These are phyloP conservation scores for Aciculoconidium aculeatum DNA, from an alignment of 805 yeast genomes.

Conservation along the genomic window DNA sequence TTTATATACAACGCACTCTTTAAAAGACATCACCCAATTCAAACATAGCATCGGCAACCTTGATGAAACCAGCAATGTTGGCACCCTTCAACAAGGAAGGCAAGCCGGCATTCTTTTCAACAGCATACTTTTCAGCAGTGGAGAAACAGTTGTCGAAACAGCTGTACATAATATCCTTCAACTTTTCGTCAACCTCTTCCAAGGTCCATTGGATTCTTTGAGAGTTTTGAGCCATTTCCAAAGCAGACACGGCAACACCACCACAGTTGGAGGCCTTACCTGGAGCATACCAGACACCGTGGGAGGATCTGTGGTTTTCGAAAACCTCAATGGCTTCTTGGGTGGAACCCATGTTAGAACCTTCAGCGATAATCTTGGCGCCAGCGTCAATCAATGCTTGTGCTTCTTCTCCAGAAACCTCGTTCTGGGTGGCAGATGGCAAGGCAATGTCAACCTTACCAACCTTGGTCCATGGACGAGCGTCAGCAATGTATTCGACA, in stretches of 20 bases:
- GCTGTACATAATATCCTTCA: constrained; percentile 87
- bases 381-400: constrained; percentile 90
- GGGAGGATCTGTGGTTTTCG: constrained; percentile 65
- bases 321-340: constrained; percentile 94
- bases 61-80: constrained; percentile 97
- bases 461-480: constrained; percentile 92
- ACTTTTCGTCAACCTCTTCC: constrained; percentile 87
- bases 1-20: too few species aligned
- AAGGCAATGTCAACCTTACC: constrained; percentile 92
- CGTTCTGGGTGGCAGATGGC: constrained; percentile 98
- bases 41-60: constrained; percentile 98
- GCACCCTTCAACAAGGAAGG: constrained; percentile 99
- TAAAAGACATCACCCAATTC: constrained; percentile 84
- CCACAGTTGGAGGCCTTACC: constrained; percentile 99
- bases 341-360: constrained; percentile 99
- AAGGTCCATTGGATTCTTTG: constrained; percentile 86
- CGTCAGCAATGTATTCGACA: constrained; percentile 83
- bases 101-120: constrained; percentile 55
- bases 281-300: constrained; percentile 93
- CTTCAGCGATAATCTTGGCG: constrained; percentile 92
- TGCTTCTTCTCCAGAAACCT: constrained; percentile 95
- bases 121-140: constrained; percentile 76
- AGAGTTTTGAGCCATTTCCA: constrained; percentile 99
- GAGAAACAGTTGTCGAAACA: constrained; percentile 91
- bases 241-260: constrained; percentile 98